Base-by-base conservation (phyloP, 768 basidiomycete species). In the Termitomyces bulborhizus region DNA sequence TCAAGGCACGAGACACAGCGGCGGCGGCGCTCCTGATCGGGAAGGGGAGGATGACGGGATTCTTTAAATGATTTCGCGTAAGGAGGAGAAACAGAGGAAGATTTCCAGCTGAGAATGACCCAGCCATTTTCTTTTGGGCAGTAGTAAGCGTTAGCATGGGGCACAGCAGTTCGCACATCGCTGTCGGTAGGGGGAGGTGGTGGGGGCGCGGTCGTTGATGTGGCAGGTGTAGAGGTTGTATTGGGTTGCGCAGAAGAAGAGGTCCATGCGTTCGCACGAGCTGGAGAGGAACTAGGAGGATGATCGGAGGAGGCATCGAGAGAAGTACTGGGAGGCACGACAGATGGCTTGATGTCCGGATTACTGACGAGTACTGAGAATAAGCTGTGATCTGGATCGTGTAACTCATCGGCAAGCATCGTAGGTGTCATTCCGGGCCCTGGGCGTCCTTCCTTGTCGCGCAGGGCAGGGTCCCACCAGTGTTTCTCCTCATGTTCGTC, bases 141-240 rank as follows among this genome's bases (percentile, higher is more conserved):
- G 65, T 88, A 93, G 66, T 89, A 89, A 13, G 88, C 89, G 60
- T 88, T 82, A 4, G 90, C 85, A 65, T 93, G 90, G 12, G 91
- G 90, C 31, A 89, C 76, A 31, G 89, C 78, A 15, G 77, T 80
- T n/a, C 76, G 79, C 6, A 85, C 73, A 61, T 90, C 87, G 36
- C 83, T 80, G 55, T 77, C 73, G n/a, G 82, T 74, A 1, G 85
- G 86, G 9, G 73, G 66, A 4, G 73, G 63, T n/a, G 69, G 60
- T 46, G 69, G 32, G 6, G 59, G 57, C 4, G 53, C 85, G 5
- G 26, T 54, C 15, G 53, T 46, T 9, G 53, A 46, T 27, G 53
- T 42, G 24, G 36, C 45, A 18, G 53, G 27, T 2, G 18, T 3
- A 16, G 45, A 46, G 6, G 50, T 4, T 9, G 51, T 18, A 7